These are phyloP conservation scores for Andrographis paniculata DNA, from an alignment of 305 asterid species.

Conservation along the genomic window DNA sequence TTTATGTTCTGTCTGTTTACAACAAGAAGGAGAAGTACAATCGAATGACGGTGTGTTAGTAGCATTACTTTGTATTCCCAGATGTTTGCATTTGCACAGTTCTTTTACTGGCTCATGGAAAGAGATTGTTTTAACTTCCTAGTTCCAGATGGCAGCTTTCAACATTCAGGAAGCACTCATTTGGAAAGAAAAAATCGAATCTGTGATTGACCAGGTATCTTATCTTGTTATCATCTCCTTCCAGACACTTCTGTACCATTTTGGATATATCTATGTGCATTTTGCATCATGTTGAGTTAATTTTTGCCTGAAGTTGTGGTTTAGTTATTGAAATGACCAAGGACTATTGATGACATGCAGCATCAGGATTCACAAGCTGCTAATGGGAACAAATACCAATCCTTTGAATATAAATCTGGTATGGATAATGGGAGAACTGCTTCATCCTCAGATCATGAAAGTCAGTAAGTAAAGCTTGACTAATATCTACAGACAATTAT, in stretches of 20 bases:
- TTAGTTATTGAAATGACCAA: conserved; percentile 20
- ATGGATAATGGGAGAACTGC: conserved; percentile 59
- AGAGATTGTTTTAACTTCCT: not conserved
- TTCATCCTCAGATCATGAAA: conserved; percentile 84
- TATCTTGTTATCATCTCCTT: conserved; percentile 8
- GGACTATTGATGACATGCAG: conserved; percentile 41
- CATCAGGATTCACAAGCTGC: conserved; percentile 73
- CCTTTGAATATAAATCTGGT: conserved; percentile 86
- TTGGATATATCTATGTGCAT: conserved; percentile 6
- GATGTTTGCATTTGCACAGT: conserved; percentile 6
- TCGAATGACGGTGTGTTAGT: conserved; percentile 56
- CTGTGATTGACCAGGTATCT: conserved; percentile 85
- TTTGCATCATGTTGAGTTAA: conserved; percentile 15
- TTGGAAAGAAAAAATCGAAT: conserved; percentile 75
- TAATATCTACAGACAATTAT: conserved; percentile 3
- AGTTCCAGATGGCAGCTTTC: conserved; percentile 91
- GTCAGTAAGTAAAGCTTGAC: conserved; percentile 66
- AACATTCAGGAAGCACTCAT: conserved; percentile 86
- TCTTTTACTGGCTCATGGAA: conserved; percentile 14
- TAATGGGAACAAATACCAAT: conserved; percentile 59
- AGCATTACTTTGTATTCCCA: conserved; percentile 13
- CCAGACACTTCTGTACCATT: not conserved
- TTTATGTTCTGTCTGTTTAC: conserved; percentile 85
- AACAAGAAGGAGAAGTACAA: conserved; percentile 79
- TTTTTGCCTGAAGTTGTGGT: conserved; percentile 12